Evolutionary conservation across 352 stramenopile species (phyloP).

Genomic region (Phytopythium montanum): DNA sequence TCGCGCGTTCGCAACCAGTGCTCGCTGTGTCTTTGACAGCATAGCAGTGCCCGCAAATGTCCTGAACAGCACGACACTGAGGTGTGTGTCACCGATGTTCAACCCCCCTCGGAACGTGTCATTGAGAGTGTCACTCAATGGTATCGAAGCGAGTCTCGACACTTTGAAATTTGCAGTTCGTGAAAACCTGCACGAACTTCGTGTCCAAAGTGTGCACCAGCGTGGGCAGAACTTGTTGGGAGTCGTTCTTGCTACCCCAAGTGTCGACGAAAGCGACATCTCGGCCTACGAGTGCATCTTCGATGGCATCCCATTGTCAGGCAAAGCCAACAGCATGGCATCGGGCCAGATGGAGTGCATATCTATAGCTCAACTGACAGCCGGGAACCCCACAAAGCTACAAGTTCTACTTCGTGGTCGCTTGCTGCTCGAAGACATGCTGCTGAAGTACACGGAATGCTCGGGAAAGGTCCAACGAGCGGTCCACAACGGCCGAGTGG

Average conservation of each 20-base stretch:
- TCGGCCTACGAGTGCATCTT: constrained; percentile 22
- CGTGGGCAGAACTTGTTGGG: neutral
- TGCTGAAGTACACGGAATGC: constrained; percentile 14
- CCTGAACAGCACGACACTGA: constrained; percentile 25
- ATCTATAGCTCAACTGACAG: neutral
- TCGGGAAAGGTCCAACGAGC: constrained; percentile 13
- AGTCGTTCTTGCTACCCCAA: neutral
- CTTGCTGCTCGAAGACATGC: constrained; percentile 12
- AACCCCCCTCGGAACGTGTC: neutral
- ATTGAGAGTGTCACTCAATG: constrained; percentile 36
- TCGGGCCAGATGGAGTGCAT: constrained; percentile 15
- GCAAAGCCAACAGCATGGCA: constrained; percentile 13
- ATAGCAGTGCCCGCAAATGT: constrained; percentile 15
- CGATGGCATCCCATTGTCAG: constrained; percentile 12
- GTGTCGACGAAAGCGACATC: neutral
- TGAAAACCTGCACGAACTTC: constrained; percentile 2
- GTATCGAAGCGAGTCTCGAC: constrained; percentile 29
- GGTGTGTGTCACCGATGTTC: constrained; percentile 24
- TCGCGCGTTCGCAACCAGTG: constrained; percentile 13
- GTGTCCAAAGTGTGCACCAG: constrained; percentile 10
- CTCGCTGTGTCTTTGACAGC: constrained; percentile 34
- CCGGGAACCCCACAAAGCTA: constrained; percentile 10
- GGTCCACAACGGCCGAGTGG: constrained; percentile 10
- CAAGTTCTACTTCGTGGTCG: neutral
- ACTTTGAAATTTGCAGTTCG: constrained; percentile 21